Evolutionary conservation across 371 early-diverging fungal species (phyloP).

Genomic region (Lichtheimia corymbifera): DNA sequence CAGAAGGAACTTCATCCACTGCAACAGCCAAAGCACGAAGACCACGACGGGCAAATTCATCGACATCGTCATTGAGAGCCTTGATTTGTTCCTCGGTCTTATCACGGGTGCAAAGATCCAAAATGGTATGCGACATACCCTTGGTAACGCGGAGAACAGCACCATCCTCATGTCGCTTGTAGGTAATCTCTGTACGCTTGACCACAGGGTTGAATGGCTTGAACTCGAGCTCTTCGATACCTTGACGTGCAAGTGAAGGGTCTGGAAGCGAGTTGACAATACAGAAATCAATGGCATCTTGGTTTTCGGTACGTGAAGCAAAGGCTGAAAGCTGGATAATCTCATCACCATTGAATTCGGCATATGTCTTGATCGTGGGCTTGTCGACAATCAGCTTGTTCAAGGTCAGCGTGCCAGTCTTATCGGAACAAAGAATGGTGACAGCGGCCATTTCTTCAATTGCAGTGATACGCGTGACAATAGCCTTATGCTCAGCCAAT

Average conservation of each 20-base stretch:
- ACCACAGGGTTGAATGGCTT: slow-evolving; percentile 87
- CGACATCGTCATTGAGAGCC: slow-evolving; percentile 64
- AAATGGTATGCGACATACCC: slow-evolving; percentile 75
- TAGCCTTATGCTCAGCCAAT: slow-evolving; percentile 90
- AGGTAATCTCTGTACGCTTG: slow-evolving; percentile 85
- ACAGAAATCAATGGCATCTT: slow-evolving; percentile 78
- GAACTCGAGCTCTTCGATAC: slow-evolving; percentile 70
- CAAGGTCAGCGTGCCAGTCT: slow-evolving; percentile 95
- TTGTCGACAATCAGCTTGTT: slow-evolving; percentile 83
- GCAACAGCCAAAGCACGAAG: slow-evolving; percentile 83
- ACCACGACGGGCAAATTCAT: slow-evolving; percentile 77
- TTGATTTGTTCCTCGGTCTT: slow-evolving; percentile 58
- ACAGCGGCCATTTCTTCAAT: slow-evolving; percentile 95
- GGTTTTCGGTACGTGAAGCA: slow-evolving; percentile 70
- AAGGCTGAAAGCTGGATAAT: slow-evolving; percentile 64
- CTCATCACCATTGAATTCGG: slow-evolving; percentile 54
- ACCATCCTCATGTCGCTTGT: slow-evolving; percentile 58
- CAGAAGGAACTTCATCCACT: slow-evolving; percentile 60
- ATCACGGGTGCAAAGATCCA: slow-evolving; percentile 69
- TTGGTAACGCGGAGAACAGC: slow-evolving; percentile 66
- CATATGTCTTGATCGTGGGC: slow-evolving; percentile 64
- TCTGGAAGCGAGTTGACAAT: slow-evolving; percentile 66
- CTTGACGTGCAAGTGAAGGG: slow-evolving; percentile 58
- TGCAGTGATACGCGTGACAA: slow-evolving; percentile 83
- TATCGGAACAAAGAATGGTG: slow-evolving; percentile 92